These are phyloP conservation scores for Nelumbo lutea DNA, from an alignment of 164 flowering plant genomes.

Conservation along the genomic window DNA sequence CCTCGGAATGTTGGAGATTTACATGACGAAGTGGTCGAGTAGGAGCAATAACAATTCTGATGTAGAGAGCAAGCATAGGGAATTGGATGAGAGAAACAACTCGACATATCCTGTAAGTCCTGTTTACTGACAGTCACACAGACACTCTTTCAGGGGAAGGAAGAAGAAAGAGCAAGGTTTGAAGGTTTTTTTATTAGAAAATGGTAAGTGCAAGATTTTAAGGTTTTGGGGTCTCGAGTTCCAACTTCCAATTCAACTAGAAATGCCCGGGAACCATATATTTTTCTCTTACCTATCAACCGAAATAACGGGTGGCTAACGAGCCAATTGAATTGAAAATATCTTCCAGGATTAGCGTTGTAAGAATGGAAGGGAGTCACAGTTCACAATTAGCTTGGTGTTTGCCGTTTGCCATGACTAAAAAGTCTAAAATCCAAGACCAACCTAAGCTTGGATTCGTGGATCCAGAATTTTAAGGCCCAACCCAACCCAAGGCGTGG, in stretches of 20 bases:
- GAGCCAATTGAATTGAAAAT: not conserved
- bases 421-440: no score
- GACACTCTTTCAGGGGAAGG: not conserved
- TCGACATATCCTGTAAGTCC: conserved; percentile 9
- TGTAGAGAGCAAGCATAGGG: not conserved
- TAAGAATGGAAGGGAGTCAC: no score
- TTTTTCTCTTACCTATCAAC: not conserved
- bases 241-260: not conserved
- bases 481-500: no score
- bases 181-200: no score
- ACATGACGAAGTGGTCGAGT: not conserved
- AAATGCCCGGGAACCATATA: not conserved
- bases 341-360: no score
- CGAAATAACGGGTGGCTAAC: not conserved
- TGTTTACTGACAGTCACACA: not conserved
- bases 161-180: not conserved
- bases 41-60: conserved; percentile 1
- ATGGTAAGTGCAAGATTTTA: not conserved
- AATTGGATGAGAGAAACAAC: conserved; percentile 3
- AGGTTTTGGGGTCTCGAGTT: not conserved
- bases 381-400: no score
- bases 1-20: not conserved
- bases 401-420: no score
- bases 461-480: no score
- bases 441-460: no score